phyloP scores from a whole-genome alignment of 2,329 filamentous ascomycete genomes.

The Botrytis deweyae region DNA sequence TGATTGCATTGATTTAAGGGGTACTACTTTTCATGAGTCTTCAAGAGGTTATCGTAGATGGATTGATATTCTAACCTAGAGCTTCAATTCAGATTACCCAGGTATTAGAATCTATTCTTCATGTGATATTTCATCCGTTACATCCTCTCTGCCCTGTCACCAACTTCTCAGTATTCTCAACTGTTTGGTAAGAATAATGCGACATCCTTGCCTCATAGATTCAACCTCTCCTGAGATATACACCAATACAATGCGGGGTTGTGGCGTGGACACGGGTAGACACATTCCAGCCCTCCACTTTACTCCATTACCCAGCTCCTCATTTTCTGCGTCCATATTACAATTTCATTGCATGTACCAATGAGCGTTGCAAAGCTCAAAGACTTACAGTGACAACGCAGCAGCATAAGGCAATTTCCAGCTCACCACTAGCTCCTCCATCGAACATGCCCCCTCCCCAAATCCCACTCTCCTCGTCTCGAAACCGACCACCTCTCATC shows the following conservation, averaged over 20 bases:
- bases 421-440: background rate
- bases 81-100: background rate
- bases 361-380: background rate
- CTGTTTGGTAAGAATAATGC: background rate
- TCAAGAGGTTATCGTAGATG: background rate
- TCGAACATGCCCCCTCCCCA: background rate
- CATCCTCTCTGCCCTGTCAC: background rate
- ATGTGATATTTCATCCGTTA: background rate
- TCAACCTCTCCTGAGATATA: background rate
- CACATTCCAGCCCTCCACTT: constrained; percentile 3
- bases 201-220: background rate
- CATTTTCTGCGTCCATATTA: background rate
- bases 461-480: constrained; percentile 6
- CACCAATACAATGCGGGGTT: background rate
- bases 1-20: background rate
- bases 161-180: background rate
- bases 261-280: constrained; percentile 2
- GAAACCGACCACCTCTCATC: background rate
- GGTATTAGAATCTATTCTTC: background rate
- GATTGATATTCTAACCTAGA: background rate
- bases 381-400: background rate
- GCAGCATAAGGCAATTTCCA: background rate
- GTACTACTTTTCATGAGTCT: background rate
- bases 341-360: background rate
- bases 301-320: background rate